phyloP scores from a whole-genome alignment of 2,329 filamentous ascomycete species.

The Talaromyces sp. region DNA sequence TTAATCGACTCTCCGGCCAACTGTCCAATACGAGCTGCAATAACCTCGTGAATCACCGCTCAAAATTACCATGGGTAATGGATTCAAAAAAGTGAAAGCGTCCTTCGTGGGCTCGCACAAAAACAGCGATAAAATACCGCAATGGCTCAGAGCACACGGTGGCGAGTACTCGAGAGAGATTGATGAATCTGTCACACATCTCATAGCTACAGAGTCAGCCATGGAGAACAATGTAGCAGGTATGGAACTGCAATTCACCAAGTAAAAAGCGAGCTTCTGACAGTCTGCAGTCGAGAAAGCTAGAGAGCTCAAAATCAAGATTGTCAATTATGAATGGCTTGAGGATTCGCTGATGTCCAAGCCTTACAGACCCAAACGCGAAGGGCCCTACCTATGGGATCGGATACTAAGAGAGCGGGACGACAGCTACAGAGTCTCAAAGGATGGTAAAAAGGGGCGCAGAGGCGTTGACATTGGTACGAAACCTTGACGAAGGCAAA shows the following conservation, averaged over 20 bases:
- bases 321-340: constrained; percentile 49
- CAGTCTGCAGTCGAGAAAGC: constrained; percentile 40
- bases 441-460: constrained; percentile 2
- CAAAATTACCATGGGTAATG: constrained; percentile 34
- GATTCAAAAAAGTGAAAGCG: constrained; percentile 55
- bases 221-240: constrained; percentile 52
- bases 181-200: constrained; percentile 62
- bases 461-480: constrained; percentile 13
- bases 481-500: not conserved
- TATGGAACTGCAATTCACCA: constrained; percentile 20
- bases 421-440: constrained; percentile 20
- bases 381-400: constrained; percentile 37
- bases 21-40: not conserved
- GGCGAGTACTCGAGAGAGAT: constrained; percentile 57
- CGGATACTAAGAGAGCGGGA: constrained; percentile 35
- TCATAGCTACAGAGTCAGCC: constrained; percentile 63
- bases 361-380: constrained; percentile 33
- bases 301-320: constrained; percentile 37
- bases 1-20: too few relatives aligned
- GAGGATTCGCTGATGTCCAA: constrained; percentile 41
- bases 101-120: constrained; percentile 59
- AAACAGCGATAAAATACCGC: constrained; percentile 55
- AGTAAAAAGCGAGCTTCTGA: not conserved
- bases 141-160: constrained; percentile 63
- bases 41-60: too few relatives aligned